Percentiles rank a stretch among this genome's conserved stretches.
Conservation (phyloP, 768 basidiomycete species). For the Rhodotorula diobovata region DNA sequence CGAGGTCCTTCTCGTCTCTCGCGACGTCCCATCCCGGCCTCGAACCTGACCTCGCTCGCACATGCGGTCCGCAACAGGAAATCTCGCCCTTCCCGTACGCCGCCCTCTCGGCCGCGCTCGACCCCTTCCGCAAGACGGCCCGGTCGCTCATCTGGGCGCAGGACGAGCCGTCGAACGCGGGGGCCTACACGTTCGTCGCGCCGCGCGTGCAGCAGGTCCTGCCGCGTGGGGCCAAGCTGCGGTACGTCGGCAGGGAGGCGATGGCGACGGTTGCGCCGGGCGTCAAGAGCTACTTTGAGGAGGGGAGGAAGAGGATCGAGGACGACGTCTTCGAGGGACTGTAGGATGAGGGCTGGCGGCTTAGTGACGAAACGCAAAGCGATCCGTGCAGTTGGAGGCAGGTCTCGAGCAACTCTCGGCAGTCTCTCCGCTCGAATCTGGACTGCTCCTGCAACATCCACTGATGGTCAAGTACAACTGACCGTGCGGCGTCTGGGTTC, state of each 20-base stretch:
- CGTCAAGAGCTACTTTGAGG: conserved; percentile 62
- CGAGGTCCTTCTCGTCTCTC: conserved; percentile 17
- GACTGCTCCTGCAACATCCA: not conserved
- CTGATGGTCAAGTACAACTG: not conserved
- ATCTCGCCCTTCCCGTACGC: conserved; percentile 80
- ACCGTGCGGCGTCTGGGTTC: too few relatives aligned
- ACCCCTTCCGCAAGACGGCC: conserved; percentile 49
- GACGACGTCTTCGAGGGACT: conserved; percentile 54
- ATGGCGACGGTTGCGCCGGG: conserved; percentile 74
- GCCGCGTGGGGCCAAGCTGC: conserved; percentile 45
- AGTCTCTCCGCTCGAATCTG: too few relatives aligned
- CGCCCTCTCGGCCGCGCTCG: conserved; percentile 53
- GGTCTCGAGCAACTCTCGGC: too few relatives aligned
- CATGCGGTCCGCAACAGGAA: conserved; percentile 73
- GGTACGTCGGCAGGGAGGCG: conserved; percentile 62
- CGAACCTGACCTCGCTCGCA: conserved; percentile 40
- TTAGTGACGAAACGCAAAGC: too few relatives aligned
- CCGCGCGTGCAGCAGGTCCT: conserved; percentile 59
- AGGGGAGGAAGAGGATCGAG: conserved; percentile 62
- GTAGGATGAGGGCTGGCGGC: not conserved
- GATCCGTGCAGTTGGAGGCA: too few relatives aligned
- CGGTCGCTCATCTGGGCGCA: conserved; percentile 65
- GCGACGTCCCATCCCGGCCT: not conserved
- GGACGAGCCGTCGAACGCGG: conserved; percentile 85
- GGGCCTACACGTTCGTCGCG: conserved; percentile 66